A percentile compares a stretch with the other conserved stretches of the same genome.
Conservation (phyloP, 1,284 basidiomycete species). For the Ganoderma lingzhi region DNA sequence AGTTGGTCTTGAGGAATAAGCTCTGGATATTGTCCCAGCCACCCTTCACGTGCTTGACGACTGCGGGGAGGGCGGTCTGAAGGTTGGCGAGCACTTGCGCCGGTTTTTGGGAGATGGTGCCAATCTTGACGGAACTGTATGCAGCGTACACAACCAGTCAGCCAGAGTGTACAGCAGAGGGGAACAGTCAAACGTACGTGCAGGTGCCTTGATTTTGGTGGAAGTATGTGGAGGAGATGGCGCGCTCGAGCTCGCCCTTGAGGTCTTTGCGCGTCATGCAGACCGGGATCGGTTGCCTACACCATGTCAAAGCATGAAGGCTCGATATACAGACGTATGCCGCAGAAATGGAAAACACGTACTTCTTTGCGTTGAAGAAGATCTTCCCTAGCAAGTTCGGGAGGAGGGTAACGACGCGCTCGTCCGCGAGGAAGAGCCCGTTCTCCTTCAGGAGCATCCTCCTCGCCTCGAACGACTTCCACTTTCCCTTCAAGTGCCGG, state of each 20-base stretch:
- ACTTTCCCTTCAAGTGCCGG: slow-evolving; percentile 90
- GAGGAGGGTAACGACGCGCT: slow-evolving; percentile 87
- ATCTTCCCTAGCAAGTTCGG: slow-evolving; percentile 89
- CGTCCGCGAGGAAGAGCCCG: slow-evolving; percentile 93
- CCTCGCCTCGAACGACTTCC: slow-evolving; percentile 92
- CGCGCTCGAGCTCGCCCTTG: slow-evolving; percentile 89
- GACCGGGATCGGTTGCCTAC: slow-evolving; percentile 93
- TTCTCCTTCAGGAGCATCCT: slow-evolving; percentile 88
- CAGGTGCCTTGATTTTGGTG: slow-evolving; percentile 93
- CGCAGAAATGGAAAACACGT: slow-evolving; percentile 34
- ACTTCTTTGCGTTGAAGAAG: slow-evolving; percentile 97
- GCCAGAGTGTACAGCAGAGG: neutral
- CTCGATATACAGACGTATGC: neutral
- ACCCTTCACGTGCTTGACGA: slow-evolving; percentile 76
- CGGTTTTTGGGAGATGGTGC: slow-evolving; percentile 76
- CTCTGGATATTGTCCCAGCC: slow-evolving; percentile 94
- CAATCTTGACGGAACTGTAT: slow-evolving; percentile 85
- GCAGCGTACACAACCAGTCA: no score
- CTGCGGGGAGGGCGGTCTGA: slow-evolving; percentile 79
- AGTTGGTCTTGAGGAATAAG: slow-evolving; percentile 91
- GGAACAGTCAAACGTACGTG: slow-evolving; percentile 63
- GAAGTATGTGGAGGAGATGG: slow-evolving; percentile 93
- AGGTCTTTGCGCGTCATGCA: slow-evolving; percentile 86
- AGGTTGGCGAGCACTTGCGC: slow-evolving; percentile 85
- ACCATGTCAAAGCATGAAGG: neutral